These are phyloP conservation scores for Canavalia ensiformis DNA, from an alignment of 306 rosid genomes.

Conservation along the genomic window DNA sequence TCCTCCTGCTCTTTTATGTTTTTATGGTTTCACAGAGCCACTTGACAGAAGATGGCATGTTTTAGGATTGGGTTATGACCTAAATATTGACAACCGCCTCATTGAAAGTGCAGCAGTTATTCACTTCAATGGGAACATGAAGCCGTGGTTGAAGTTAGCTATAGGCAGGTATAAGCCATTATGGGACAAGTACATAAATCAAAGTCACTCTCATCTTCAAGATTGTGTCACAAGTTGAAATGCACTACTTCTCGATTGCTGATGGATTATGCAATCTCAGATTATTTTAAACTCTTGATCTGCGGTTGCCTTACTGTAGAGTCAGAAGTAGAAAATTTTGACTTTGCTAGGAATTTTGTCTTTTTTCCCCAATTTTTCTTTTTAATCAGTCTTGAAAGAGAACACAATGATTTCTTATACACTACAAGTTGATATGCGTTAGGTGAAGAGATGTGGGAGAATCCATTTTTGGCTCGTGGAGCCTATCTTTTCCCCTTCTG, in stretches of 20 bases:
- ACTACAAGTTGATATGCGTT: slow-evolving; percentile 62
- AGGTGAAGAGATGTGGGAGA: slow-evolving; percentile 64
- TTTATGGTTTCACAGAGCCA: slow-evolving; percentile 96
- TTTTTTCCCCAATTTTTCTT: slow-evolving; percentile 37
- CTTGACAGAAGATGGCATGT: slow-evolving; percentile 99
- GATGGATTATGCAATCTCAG: slow-evolving; percentile 56
- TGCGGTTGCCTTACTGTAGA: slow-evolving; percentile 60
- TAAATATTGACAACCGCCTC: slow-evolving; percentile 86
- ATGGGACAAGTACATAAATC: slow-evolving; percentile 92
- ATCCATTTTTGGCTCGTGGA: slow-evolving; percentile 73
- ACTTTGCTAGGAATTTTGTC: slow-evolving; percentile 61
- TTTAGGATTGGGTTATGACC: slow-evolving; percentile 93
- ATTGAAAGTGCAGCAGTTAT: slow-evolving; percentile 93
- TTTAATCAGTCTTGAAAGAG: slow-evolving; percentile 62
- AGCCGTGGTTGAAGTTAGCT: slow-evolving; percentile 96
- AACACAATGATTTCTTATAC: slow-evolving; percentile 68
- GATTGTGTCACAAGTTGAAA: slow-evolving; percentile 81
- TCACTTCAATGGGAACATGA: slow-evolving; percentile 96
- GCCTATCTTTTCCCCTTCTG: slow-evolving; percentile 60
- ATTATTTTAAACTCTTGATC: slow-evolving; percentile 53
- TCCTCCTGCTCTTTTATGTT: slow-evolving; percentile 91
- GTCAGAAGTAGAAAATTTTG: slow-evolving; percentile 86
- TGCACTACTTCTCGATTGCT: slow-evolving; percentile 68
- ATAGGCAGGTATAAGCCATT: slow-evolving; percentile 87
- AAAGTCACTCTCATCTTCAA: slow-evolving; percentile 79